Conservation (phyloP, 805 yeast genomes). For the Jamesozyma hellenica region DNA sequence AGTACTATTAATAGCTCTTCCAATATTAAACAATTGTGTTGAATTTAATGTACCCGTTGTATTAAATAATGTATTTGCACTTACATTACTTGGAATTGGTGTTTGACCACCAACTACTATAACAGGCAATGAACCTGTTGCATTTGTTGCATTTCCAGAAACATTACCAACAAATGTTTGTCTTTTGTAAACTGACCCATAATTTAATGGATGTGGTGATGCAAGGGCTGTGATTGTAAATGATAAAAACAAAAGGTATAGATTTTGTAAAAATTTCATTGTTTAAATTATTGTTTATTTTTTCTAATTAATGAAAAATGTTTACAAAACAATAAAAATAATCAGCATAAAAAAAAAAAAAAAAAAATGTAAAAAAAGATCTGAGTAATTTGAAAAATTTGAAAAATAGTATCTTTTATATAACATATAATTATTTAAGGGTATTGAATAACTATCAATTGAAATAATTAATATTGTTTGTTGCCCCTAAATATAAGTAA, state of each 20-base stretch:
- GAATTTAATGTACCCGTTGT: constrained; percentile 16
- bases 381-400: no score
- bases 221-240: neutral
- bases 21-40: constrained; percentile 17
- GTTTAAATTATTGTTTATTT: neutral
- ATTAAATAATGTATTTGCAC: constrained; percentile 12
- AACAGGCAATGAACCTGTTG: constrained; percentile 5
- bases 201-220: neutral
- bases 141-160: neutral
- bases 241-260: constrained; percentile 1
- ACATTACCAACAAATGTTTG: neutral
- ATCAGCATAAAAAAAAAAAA: neutral
- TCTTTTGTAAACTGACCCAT: neutral
- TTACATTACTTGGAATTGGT: constrained; percentile 5
- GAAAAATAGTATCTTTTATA: no score
- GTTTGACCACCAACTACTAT: constrained; percentile 6
- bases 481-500: no score
- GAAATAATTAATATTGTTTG: no score
- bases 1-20: constrained; percentile 9
- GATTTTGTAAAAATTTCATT: constrained; percentile 5
- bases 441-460: no score
- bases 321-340: neutral
- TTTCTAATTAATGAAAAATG: neutral
- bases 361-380: no score
- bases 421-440: no score